Base-by-base conservation (phyloP, 2,329 filamentous ascomycete genomes). In the Calonectria multiphialidica region DNA sequence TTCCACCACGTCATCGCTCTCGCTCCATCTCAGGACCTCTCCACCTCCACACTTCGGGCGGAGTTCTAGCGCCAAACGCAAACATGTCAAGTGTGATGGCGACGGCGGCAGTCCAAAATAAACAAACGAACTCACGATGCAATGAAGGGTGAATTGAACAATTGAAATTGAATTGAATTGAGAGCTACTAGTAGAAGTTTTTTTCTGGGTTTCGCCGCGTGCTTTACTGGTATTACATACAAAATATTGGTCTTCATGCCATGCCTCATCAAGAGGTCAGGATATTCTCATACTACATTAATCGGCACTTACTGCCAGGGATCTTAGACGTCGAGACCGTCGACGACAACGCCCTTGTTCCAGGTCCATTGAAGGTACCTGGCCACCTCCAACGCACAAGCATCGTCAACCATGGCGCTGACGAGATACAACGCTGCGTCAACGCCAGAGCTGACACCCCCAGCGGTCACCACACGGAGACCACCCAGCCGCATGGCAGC, bases 341-440 rank as follows among this genome's bases (percentile, higher is more conserved):
- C 94, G 78, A 96, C 93, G 78, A 95, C 94, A 82, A 94, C 88
- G 78, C 94, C 94, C 91, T 96, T 96, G 83, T 90, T 90, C 95
- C 95, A 98, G 81, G 89, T 91, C 88, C 96, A 94, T 86, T 96
- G 93, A 88, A 97, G 91, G 76, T 90, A 79, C 75, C 92, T 90
- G 80, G 93, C 93, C 76, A 94, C 92, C 85, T 96, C 93, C 71
- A 91, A 89, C 74, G 95, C 94, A 72, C 92, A 89, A 66, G 94
- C 93, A 80, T 95, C 91, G 72, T 92, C 93, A 62, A 96, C 94
- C 83, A 97, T 86, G 77, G 95, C 94, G 84, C 93, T 94, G 83
- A 97, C 92, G 82, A 98, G 88, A 87, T 98, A 97, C 86, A 97
- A 86, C 77, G 93, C 89, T 68, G 95, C 95, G 87, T 98, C 95